Percentiles rank a stretch among this genome's conserved stretches.
phyloP scores from a whole-genome alignment of 139 green algal genomes.

The Tetraselmis chui region DNA sequence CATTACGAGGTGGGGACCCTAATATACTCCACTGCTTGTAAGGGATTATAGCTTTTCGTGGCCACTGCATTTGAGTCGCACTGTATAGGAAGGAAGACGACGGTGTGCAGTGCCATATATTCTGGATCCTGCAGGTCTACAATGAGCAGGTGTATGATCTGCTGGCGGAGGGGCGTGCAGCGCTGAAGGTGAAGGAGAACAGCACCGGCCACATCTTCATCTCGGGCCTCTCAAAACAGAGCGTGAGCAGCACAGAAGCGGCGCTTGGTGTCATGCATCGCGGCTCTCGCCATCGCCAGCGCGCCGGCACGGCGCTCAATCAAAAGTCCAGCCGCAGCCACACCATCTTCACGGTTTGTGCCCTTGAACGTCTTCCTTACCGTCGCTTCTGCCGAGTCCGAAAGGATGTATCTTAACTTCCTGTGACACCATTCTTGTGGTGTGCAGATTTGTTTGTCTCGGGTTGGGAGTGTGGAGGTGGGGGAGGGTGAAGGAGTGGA shows the following conservation, averaged over 20 bases:
- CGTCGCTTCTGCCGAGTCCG: too few species aligned
- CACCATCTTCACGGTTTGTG: constrained; percentile 61
- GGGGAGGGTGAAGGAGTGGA: background rate
- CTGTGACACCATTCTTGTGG: too few species aligned
- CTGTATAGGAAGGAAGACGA: background rate
- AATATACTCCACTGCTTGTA: too few species aligned
- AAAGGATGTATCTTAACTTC: too few species aligned
- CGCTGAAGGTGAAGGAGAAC: constrained; percentile 52
- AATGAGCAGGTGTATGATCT: constrained; percentile 74
- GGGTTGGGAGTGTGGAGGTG: too few species aligned
- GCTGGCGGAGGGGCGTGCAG: constrained; percentile 14
- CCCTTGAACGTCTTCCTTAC: too few species aligned
- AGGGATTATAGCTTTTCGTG: background rate
- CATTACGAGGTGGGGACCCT: constrained; percentile 30
- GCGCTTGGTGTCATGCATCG: constrained; percentile 38
- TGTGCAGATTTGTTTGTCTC: too few species aligned
- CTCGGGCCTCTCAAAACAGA: constrained; percentile 27
- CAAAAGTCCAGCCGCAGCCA: constrained; percentile 60
- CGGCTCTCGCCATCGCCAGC: constrained; percentile 35
- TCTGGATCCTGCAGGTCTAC: constrained; percentile 49
- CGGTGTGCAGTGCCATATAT: background rate
- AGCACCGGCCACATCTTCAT: constrained; percentile 38
- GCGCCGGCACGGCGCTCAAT: constrained; percentile 60
- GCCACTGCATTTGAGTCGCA: background rate
- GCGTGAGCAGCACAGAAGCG: constrained; percentile 25